Evolutionary conservation across 352 stramenopile species (phyloP).

Genomic region (Phytophthora chlamydospora): DNA sequence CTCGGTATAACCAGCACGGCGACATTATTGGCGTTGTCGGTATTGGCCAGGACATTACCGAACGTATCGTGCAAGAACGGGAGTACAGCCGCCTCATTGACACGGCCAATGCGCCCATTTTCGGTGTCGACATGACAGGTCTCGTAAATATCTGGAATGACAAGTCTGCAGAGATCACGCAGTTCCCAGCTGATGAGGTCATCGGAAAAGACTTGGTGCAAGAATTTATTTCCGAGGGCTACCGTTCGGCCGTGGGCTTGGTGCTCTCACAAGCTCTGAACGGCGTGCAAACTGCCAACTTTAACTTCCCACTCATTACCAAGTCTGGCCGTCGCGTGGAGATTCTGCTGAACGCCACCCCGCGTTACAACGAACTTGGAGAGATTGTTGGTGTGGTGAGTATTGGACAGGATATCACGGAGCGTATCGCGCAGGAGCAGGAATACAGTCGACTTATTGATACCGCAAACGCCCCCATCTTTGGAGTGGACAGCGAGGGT

Average conservation of each 20-base stretch:
- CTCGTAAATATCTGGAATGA: slow-evolving; percentile 92
- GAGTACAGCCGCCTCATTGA: slow-evolving; percentile 89
- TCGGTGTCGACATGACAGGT: slow-evolving; percentile 79
- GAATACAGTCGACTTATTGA: slow-evolving; percentile 90
- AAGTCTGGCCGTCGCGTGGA: slow-evolving; percentile 74
- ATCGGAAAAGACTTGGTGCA: slow-evolving; percentile 90
- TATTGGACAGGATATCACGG: slow-evolving; percentile 87
- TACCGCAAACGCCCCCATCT: slow-evolving; percentile 90
- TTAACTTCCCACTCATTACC: slow-evolving; percentile 85
- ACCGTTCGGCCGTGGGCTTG: slow-evolving; percentile 60
- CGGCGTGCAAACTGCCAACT: slow-evolving; percentile 81
- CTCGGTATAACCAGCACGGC: slow-evolving; percentile 80
- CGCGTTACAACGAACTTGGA: slow-evolving; percentile 73
- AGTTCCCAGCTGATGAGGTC: slow-evolving; percentile 88
- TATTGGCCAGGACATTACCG: slow-evolving; percentile 86
- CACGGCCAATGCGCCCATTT: slow-evolving; percentile 89
- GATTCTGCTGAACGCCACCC: slow-evolving; percentile 82
- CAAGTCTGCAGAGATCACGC: slow-evolving; percentile 89
- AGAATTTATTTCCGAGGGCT: slow-evolving; percentile 87
- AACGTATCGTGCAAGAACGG: slow-evolving; percentile 86
- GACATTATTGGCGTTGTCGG: slow-evolving; percentile 83
- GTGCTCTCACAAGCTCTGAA: slow-evolving; percentile 77
- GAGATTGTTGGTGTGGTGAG: slow-evolving; percentile 85
- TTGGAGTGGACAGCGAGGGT: slow-evolving; percentile 85
- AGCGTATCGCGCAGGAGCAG: slow-evolving; percentile 91